Conservation (phyloP, 805 yeast species). For the Ogataea pini region DNA sequence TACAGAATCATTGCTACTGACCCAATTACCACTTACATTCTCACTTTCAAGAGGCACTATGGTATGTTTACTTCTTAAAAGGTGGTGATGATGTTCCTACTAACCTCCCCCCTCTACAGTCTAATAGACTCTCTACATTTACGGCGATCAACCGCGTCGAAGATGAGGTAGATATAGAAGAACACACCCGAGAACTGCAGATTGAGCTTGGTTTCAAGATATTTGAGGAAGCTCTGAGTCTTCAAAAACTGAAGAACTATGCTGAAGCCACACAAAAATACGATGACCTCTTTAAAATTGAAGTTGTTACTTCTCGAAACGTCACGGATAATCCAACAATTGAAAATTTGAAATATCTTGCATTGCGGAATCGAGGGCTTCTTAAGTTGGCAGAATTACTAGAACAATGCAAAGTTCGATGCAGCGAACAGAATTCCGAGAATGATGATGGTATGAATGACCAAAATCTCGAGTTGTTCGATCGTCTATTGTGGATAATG, state of each 20-base stretch:
- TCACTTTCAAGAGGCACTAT: background rate
- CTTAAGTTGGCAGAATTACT: constrained; percentile 50
- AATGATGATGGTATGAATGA: constrained; percentile 29
- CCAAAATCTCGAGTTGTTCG: constrained; percentile 22
- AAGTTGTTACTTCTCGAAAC: constrained; percentile 54
- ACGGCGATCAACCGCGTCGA: constrained; percentile 77
- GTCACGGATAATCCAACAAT: constrained; percentile 59
- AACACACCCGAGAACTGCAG: constrained; percentile 89
- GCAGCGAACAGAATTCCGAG: background rate
- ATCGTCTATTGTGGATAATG: constrained; percentile 35
- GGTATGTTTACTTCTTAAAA: background rate
- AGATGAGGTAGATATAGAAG: constrained; percentile 80
- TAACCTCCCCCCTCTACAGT: background rate
- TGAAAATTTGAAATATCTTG: constrained; percentile 71
- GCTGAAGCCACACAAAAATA: constrained; percentile 56
- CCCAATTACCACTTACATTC: background rate
- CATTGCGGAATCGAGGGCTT: constrained; percentile 80
- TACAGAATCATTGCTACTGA: background rate
- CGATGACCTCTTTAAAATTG: constrained; percentile 63
- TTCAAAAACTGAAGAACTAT: constrained; percentile 53
- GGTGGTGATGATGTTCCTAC: background rate
- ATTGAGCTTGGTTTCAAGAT: constrained; percentile 79
- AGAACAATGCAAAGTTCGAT: constrained; percentile 16
- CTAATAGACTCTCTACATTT: constrained; percentile 55
- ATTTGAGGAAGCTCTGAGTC: constrained; percentile 67